Conservation (phyloP, 208 protist genomes). For the Trypanosoma mega region DNA sequence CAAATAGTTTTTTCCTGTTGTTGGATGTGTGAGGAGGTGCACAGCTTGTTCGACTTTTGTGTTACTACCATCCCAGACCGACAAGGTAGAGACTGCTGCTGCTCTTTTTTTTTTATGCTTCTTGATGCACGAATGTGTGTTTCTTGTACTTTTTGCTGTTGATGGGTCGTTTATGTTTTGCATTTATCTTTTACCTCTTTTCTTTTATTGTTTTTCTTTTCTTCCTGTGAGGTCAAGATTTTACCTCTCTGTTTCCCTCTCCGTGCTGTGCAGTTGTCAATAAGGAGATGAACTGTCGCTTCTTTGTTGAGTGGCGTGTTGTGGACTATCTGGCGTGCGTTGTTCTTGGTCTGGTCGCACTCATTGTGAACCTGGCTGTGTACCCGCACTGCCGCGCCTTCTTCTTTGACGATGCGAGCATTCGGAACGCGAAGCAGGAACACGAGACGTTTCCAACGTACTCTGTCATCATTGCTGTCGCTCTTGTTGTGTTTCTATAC, state of each 20-base stretch:
- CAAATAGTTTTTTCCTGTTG: too few species aligned
- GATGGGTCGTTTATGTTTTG: too few species aligned
- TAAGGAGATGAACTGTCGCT: background rate
- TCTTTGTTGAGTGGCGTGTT: constrained; percentile 28
- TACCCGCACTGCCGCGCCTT: constrained; percentile 22
- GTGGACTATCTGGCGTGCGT: constrained; percentile 49
- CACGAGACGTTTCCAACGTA: constrained; percentile 18
- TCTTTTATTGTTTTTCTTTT: too few species aligned
- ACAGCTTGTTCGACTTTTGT: too few species aligned
- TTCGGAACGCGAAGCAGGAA: background rate
- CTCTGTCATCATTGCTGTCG: constrained; percentile 23
- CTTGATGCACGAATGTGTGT: too few species aligned
- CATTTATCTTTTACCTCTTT: too few species aligned
- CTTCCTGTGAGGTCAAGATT: too few species aligned
- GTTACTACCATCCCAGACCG: too few species aligned
- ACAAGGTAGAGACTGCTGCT: too few species aligned
- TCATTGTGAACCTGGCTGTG: constrained; percentile 19
- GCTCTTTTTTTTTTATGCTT: too few species aligned
- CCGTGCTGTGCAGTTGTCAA: background rate
- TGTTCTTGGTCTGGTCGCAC: constrained; percentile 21
- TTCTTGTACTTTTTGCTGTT: too few species aligned
- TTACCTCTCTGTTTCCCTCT: background rate
- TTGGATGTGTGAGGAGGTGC: too few species aligned
- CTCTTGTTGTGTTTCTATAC: constrained; percentile 28
- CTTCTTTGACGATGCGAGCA: constrained; percentile 19